phyloP scores from a whole-genome alignment of 352 stramenopile species.

The Peronospora tabacina region DNA sequence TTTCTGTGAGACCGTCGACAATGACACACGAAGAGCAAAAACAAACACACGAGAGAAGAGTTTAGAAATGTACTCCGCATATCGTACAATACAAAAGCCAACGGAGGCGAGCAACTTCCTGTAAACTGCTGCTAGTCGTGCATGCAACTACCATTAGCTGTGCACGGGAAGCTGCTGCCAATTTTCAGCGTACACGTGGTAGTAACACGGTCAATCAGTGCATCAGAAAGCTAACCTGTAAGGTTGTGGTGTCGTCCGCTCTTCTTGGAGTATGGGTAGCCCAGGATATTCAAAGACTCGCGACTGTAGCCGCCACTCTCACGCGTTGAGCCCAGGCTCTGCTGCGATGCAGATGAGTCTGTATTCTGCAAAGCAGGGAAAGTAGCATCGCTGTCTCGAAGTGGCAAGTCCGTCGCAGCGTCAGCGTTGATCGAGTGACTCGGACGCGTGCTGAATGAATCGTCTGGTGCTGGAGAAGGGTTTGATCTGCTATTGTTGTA shows the following conservation, averaged over 20 bases:
- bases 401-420: constrained; percentile 8
- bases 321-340: constrained; percentile 34
- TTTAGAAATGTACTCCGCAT: constrained; percentile 32
- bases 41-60: constrained; percentile 14
- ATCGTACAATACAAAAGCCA: constrained; percentile 25
- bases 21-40: constrained; percentile 12
- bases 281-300: constrained; percentile 73
- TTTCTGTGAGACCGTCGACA: constrained; percentile 22
- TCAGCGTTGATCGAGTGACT: constrained; percentile 9
- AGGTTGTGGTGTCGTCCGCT: constrained; percentile 50
- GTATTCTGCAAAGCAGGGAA: constrained; percentile 10
- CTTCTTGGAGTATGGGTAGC: constrained; percentile 78
- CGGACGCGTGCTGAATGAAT: constrained; percentile 13
- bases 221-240: constrained; percentile 30
- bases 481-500: constrained; percentile 21
- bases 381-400: constrained; percentile 22
- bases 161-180: constrained; percentile 24
- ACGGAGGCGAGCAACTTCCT: constrained; percentile 19
- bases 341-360: constrained; percentile 25
- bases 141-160: constrained; percentile 9
- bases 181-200: constrained; percentile 3
- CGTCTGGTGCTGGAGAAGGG: constrained; percentile 7
- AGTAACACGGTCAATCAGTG: constrained; percentile 15
- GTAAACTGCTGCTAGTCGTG: constrained; percentile 8
- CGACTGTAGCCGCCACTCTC: constrained; percentile 59